Conservation (phyloP, 2,329 filamentous ascomycete species). For the Thelonectria blattea region DNA sequence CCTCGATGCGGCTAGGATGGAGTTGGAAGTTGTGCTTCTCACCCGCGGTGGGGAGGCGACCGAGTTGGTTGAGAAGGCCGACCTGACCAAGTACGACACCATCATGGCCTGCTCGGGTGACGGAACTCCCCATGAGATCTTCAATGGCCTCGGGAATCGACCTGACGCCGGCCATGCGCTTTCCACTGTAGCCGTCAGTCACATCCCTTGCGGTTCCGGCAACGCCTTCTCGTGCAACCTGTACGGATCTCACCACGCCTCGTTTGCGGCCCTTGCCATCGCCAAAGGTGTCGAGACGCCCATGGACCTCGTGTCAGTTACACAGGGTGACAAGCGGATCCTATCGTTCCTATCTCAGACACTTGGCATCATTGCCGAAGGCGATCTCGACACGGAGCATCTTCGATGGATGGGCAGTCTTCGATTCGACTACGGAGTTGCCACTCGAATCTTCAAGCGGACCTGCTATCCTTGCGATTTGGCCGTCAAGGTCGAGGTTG, state of each 20-base stretch:
- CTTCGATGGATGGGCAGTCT: conserved; percentile 90
- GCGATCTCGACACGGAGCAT: conserved; percentile 87
- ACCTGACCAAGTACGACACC: conserved; percentile 82
- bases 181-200: conserved; percentile 77
- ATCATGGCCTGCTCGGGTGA: conserved; percentile 91
- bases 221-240: conserved; percentile 94
- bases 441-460: conserved; percentile 77
- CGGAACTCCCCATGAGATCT: conserved; percentile 89
- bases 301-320: conserved; percentile 86
- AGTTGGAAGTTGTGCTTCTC: conserved; percentile 76
- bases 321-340: conserved; percentile 75
- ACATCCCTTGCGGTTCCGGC: conserved; percentile 90
- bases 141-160: conserved; percentile 86
- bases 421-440: conserved; percentile 84
- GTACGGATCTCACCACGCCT: conserved; percentile 78
- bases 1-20: conserved; percentile 80
- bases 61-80: conserved; percentile 75
- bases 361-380: conserved; percentile 87
- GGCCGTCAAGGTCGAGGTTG: conserved; percentile 81
- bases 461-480: conserved; percentile 89
- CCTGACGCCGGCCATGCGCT: conserved; percentile 77
- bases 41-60: conserved; percentile 76
- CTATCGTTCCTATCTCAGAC: conserved; percentile 92
- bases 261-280: conserved; percentile 78
- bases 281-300: conserved; percentile 87